Evolutionary conservation across 192 early-diverging fungal species (phyloP).

Genomic region (Gaertneriomyces sp.): DNA sequence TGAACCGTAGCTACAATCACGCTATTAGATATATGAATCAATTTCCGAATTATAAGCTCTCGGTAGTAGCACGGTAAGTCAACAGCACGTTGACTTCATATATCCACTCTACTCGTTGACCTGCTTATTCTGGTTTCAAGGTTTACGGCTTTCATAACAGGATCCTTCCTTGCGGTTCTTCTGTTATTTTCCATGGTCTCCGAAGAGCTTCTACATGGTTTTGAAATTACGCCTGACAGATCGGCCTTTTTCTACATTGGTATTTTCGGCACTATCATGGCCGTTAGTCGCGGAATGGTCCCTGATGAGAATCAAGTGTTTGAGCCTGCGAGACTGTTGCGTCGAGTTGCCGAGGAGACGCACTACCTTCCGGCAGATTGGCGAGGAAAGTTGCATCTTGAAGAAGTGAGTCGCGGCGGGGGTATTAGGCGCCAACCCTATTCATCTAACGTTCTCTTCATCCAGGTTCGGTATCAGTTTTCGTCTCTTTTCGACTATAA

Average conservation of each 20-base stretch:
- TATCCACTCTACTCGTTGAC: neutral
- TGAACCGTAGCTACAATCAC: conserved; percentile 67
- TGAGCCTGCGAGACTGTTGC: conserved; percentile 76
- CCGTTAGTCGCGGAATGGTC: conserved; percentile 73
- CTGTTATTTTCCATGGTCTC: conserved; percentile 76
- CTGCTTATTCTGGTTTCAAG: conserved; percentile 31
- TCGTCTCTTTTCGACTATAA: conserved; percentile 75
- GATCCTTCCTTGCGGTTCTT: conserved; percentile 85
- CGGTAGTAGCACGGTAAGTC: conserved; percentile 66
- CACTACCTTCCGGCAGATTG: conserved; percentile 89
- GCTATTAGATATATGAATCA: conserved; percentile 84
- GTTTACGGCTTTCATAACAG: conserved; percentile 85
- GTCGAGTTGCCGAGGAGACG: conserved; percentile 75
- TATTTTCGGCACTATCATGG: conserved; percentile 79
- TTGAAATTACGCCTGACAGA: conserved; percentile 85
- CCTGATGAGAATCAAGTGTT: conserved; percentile 75
- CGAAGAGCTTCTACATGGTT: conserved; percentile 79
- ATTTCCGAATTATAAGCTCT: conserved; percentile 81
- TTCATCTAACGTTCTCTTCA: conserved; percentile 1
- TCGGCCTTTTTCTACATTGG: conserved; percentile 94
- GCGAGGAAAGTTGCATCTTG: conserved; percentile 76
- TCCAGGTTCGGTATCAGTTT: conserved; percentile 76
- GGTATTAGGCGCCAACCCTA: too few species aligned
- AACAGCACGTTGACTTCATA: neutral
- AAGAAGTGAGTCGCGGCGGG: conserved; percentile 32